Percentiles rank a stretch among this genome's conserved stretches.
These are phyloP conservation scores for Gnetum montanum DNA, from an alignment of 75 land plant genomes.

Conservation along the genomic window DNA sequence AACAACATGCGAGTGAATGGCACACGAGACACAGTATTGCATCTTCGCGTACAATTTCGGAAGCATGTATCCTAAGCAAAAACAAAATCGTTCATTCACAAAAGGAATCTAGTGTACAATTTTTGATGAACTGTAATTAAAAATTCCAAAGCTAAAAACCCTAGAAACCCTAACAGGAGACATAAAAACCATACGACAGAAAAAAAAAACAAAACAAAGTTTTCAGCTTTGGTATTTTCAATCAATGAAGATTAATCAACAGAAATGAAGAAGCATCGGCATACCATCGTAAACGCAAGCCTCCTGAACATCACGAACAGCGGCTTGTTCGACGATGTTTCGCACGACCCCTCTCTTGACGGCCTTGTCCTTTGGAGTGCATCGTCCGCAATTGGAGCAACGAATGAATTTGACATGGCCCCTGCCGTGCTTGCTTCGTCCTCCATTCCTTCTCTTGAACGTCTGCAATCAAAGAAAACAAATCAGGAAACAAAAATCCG, in stretches of 20 bases:
- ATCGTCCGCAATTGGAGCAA: slow-evolving; percentile 70
- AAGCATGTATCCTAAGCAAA: slow-evolving; percentile 30
- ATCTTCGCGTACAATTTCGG: slow-evolving; percentile 61
- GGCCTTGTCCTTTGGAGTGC: slow-evolving; percentile 78
- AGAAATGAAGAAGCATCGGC: too few relatives aligned
- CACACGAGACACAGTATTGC: slow-evolving; percentile 60
- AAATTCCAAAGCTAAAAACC: too few relatives aligned
- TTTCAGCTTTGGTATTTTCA: too few relatives aligned
- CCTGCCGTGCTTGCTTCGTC: slow-evolving; percentile 79
- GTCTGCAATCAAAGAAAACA: slow-evolving; percentile 30
- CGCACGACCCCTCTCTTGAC: too few relatives aligned
- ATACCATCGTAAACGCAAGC: slow-evolving; percentile 1
- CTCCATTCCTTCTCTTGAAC: slow-evolving; percentile 71
- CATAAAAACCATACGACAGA: too few relatives aligned
- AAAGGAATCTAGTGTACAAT: too few relatives aligned
- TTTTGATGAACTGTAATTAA: too few relatives aligned
- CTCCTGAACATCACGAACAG: slow-evolving; percentile 74
- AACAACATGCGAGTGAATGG: slow-evolving; percentile 64
- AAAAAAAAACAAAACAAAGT: too few relatives aligned
- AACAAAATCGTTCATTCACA: neutral
- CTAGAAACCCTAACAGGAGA: too few relatives aligned
- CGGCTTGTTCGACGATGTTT: slow-evolving; percentile 82
- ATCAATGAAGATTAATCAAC: too few relatives aligned
- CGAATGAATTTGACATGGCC: slow-evolving; percentile 75
- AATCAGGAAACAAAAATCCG: too few relatives aligned